These are phyloP conservation scores for Hymenotorrendiella dingleyae DNA, from an alignment of 2,329 filamentous ascomycete genomes.

Conservation along the genomic window DNA sequence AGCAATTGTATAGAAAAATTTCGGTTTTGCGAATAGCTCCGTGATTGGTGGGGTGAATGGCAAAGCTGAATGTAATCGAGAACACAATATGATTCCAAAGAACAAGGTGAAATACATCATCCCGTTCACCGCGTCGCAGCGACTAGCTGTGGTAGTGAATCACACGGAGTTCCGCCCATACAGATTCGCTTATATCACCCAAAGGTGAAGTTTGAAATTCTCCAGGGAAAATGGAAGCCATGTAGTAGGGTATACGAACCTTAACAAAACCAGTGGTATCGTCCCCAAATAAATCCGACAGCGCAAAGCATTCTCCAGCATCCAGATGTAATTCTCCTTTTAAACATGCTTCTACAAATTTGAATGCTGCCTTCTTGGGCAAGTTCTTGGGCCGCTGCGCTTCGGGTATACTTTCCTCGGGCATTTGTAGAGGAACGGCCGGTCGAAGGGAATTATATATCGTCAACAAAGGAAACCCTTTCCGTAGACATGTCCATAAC, in stretches of 20 bases:
- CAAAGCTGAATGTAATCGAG: too few species aligned
- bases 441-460: slow-evolving; percentile 86
- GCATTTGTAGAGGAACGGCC: slow-evolving; percentile 59
- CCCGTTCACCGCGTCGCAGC: too few species aligned
- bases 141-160: too few species aligned
- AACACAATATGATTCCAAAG: too few species aligned
- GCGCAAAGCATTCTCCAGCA: slow-evolving; percentile 79
- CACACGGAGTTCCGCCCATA: too few species aligned
- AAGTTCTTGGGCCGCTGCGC: slow-evolving; percentile 76
- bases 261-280: slow-evolving; percentile 98
- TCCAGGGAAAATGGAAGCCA: background rate
- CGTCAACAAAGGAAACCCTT: slow-evolving; percentile 75
- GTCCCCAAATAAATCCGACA: slow-evolving; percentile 84
- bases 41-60: too few species aligned
- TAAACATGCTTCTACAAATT: slow-evolving; percentile 85
- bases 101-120: too few species aligned
- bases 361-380: slow-evolving; percentile 83
- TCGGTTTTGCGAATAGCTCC: too few species aligned
- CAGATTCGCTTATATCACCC: too few species aligned
- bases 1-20: too few species aligned
- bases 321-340: slow-evolving; percentile 69
- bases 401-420: slow-evolving; percentile 55
- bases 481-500: slow-evolving; percentile 80
- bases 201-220: too few species aligned
- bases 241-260: slow-evolving; percentile 40